phyloP scores from a whole-genome alignment of 1,284 basidiomycete species.

The Tilletia walkeri region DNA sequence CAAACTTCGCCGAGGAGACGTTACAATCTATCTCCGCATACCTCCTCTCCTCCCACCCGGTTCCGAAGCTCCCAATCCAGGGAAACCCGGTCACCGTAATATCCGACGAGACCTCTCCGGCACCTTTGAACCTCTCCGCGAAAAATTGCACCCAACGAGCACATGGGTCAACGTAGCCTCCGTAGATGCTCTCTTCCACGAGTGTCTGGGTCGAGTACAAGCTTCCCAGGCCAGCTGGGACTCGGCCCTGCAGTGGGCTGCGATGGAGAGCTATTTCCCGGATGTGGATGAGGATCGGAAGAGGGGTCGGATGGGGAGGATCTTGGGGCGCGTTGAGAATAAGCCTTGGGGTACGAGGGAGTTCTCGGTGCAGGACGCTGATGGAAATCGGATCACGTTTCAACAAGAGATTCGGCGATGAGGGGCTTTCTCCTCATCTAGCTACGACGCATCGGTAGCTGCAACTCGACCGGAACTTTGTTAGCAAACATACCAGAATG shows the following conservation, averaged over 20 bases:
- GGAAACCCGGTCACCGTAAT: constrained; percentile 1
- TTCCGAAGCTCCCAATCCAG: not conserved
- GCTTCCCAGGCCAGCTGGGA: not conserved
- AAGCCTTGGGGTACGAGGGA: constrained; percentile 19
- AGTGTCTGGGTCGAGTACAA: not conserved
- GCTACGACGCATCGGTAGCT: not conserved
- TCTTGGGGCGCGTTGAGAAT: constrained; percentile 7
- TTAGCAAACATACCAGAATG: no score
- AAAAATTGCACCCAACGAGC: not conserved
- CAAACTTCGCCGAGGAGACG: constrained; percentile 9
- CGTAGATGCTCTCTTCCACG: constrained; percentile 17
- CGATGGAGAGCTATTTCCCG: constrained; percentile 13
- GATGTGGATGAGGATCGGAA: constrained; percentile 13
- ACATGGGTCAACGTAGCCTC: constrained; percentile 13
- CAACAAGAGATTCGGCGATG: constrained; percentile 11
- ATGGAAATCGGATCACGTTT: constrained; percentile 17
- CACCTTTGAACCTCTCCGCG: constrained; percentile 4
- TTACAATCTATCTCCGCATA: constrained; percentile 16
- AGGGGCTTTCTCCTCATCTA: not conserved
- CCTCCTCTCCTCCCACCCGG: constrained; percentile 11
- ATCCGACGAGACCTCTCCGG: constrained; percentile 6
- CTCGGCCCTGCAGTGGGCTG: not conserved
- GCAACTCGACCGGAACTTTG: no score
- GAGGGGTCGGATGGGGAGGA: constrained; percentile 6
- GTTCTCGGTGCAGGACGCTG: constrained; percentile 14